phyloP scores from a whole-genome alignment of 164 flowering plant genomes.

The Hamamelis virginiana region DNA sequence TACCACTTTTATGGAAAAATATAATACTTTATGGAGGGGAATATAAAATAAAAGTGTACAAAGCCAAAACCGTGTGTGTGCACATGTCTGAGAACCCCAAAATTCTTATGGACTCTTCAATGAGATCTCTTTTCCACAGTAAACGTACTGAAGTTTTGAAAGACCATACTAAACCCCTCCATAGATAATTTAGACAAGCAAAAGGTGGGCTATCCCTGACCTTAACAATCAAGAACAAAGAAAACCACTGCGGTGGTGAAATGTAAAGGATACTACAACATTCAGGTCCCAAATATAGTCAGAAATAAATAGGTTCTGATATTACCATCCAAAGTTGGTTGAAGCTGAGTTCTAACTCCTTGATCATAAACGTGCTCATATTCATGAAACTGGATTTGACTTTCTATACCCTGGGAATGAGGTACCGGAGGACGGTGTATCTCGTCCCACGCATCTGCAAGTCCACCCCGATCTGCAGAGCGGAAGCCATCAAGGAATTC shows the following conservation, averaged over 20 bases:
- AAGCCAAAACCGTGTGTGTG: no score
- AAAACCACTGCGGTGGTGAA: neutral
- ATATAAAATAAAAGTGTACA: no score
- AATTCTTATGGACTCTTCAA: no score
- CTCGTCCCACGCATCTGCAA: slow-evolving; percentile 80
- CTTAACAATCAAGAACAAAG: neutral
- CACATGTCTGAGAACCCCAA: no score
- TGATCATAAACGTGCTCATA: slow-evolving; percentile 35
- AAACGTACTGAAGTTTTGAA: no score
- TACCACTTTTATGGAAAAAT: no score
- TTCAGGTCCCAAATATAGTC: neutral
- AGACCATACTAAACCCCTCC: no score
- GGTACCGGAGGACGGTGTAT: slow-evolving; percentile 45
- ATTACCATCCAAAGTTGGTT: slow-evolving; percentile 68
- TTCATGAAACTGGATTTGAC: slow-evolving; percentile 29
- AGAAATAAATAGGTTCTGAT: neutral
- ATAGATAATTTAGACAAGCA: neutral
- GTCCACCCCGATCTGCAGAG: slow-evolving; percentile 43
- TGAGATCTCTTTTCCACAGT: no score
- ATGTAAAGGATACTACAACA: neutral
- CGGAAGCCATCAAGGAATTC: slow-evolving; percentile 61
- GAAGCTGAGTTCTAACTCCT: slow-evolving; percentile 37
- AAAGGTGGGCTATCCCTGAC: neutral
- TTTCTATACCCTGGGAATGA: neutral
- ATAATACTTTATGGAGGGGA: no score